Conservation (phyloP, 1,284 basidiomycete species). For the Ganoderma meredithae region DNA sequence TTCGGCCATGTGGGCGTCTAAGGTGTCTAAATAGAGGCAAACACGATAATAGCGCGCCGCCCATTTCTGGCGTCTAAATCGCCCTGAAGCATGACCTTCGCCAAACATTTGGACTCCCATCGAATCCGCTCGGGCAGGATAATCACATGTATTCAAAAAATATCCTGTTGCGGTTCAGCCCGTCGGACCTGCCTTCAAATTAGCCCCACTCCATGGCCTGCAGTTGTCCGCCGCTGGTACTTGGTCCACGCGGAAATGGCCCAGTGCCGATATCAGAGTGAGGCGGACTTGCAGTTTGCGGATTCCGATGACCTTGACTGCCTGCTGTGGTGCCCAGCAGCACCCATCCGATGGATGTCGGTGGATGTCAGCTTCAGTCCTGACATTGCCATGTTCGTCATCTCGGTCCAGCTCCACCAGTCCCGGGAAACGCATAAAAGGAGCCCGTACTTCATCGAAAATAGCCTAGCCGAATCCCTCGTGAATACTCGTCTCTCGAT, state of each 20-base stretch:
- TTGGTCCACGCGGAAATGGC: background rate
- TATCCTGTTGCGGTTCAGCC: background rate
- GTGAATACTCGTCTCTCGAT: background rate
- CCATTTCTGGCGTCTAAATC: too few species aligned
- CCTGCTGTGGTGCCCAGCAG: background rate
- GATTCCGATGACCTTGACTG: background rate
- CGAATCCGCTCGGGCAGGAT: too few species aligned
- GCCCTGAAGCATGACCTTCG: too few species aligned
- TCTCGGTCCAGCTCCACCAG: background rate
- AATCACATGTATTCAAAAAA: background rate
- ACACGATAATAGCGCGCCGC: background rate
- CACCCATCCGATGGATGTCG: background rate
- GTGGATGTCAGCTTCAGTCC: background rate
- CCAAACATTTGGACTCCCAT: too few species aligned
- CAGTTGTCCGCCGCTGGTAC: background rate
- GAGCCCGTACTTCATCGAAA: background rate
- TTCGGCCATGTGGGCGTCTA: background rate
- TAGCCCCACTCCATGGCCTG: background rate
- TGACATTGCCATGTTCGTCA: background rate
- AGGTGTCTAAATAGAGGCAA: background rate
- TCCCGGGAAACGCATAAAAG: conserved; percentile 3
- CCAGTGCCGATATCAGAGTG: background rate
- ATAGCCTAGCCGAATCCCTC: background rate
- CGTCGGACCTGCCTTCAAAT: background rate
- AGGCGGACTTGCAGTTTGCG: background rate